A percentile compares a stretch with the other conserved stretches of the same genome.
phyloP scores from a whole-genome alignment of 139 green algal genomes.

The Coelastrella sp. region DNA sequence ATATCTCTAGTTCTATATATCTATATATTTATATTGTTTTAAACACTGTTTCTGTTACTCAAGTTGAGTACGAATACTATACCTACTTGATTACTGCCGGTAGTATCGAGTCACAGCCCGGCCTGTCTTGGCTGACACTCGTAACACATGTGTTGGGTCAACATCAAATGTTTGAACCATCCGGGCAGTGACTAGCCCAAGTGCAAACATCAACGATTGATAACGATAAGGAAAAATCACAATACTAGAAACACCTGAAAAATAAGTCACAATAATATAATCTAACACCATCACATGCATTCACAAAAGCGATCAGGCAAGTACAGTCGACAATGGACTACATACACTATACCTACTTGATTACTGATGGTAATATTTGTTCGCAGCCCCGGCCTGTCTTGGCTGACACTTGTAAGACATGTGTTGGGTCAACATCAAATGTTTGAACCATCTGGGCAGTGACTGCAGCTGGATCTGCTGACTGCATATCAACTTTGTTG shows the following conservation, averaged over 20 bases:
- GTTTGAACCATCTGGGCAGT: slow-evolving; percentile 77
- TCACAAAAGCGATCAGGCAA: too few relatives aligned
- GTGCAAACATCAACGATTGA: too few relatives aligned
- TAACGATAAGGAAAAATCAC: too few relatives aligned
- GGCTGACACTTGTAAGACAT: slow-evolving; percentile 71
- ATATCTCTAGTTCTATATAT: too few relatives aligned
- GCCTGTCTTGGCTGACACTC: slow-evolving; percentile 85
- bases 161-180: slow-evolving; percentile 84
- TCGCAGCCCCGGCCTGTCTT: slow-evolving; percentile 83
- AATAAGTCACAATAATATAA: too few relatives aligned
- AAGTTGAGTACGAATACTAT: neutral
- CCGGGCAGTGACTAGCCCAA: slow-evolving; percentile 74
- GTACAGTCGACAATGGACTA: too few relatives aligned
- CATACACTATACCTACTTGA: slow-evolving; percentile 72
- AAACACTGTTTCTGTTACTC: too few relatives aligned
- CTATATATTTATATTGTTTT: too few relatives aligned
- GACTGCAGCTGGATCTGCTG: slow-evolving; percentile 81
- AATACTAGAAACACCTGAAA: too few relatives aligned
- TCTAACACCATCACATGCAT: too few relatives aligned
- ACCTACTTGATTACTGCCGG: slow-evolving; percentile 80
- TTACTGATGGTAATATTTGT: slow-evolving; percentile 80
- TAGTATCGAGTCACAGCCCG: slow-evolving; percentile 77
- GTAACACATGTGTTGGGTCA: slow-evolving; percentile 45
- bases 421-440: slow-evolving; percentile 72
- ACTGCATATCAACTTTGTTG: slow-evolving; percentile 94